Conservation (phyloP, 768 basidiomycete species). For the Pisolithus tinctorius region DNA sequence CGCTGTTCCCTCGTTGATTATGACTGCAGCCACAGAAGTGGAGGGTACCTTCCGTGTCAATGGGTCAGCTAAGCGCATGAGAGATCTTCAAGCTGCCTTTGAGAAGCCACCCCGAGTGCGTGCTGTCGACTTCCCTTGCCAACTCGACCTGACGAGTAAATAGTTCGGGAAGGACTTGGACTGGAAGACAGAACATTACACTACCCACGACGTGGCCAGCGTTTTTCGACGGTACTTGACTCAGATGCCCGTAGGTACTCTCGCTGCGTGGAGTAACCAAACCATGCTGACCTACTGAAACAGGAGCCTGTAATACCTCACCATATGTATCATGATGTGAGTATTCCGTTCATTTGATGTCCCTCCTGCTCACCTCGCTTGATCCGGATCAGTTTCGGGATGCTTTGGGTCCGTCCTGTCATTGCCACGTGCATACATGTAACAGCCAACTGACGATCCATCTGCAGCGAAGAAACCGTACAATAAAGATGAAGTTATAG, state of each 20-base stretch:
- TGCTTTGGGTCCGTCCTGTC: conserved; percentile 49
- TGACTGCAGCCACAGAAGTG: conserved; percentile 69
- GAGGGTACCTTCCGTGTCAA: conserved; percentile 93
- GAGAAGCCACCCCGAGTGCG: conserved; percentile 81
- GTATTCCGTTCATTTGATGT: conserved; percentile 23
- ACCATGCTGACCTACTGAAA: conserved; percentile 6
- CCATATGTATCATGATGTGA: conserved; percentile 79
- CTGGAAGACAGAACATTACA: conserved; percentile 82
- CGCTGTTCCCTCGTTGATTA: background rate
- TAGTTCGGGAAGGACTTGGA: conserved; percentile 93
- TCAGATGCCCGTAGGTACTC: conserved; percentile 80
- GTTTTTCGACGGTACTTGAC: conserved; percentile 95
- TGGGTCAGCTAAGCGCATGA: conserved; percentile 93
- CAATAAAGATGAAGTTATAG: conserved; percentile 66
- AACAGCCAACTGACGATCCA: conserved; percentile 8
- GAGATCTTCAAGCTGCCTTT: conserved; percentile 87
- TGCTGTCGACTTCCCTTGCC: conserved; percentile 2
- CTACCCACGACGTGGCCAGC: conserved; percentile 95
- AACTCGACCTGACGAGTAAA: background rate
- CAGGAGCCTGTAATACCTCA: conserved; percentile 95
- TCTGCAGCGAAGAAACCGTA: conserved; percentile 58
- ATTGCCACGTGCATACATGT: background rate
- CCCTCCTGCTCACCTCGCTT: conserved; percentile 10
- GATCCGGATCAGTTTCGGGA: conserved; percentile 59
- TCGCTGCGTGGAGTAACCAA: background rate